phyloP scores from a whole-genome alignment of 371 early-diverging fungal genomes.

The Neoconidiobolus thromboides region DNA sequence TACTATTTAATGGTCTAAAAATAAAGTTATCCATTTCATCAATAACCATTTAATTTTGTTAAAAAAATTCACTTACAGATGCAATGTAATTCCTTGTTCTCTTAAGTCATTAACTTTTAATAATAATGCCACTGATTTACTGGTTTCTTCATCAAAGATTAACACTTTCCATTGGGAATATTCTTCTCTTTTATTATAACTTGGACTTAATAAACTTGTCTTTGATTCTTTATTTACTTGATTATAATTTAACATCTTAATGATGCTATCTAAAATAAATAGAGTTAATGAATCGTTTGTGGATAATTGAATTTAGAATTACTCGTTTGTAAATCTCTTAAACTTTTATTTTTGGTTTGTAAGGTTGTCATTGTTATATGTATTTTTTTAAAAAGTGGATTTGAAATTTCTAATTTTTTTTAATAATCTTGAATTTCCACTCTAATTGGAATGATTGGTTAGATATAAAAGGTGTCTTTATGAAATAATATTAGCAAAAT shows the following conservation, averaged over 20 bases:
- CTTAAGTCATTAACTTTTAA: conserved; percentile 93
- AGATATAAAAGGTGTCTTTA: too few species aligned
- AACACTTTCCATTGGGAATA: conserved; percentile 85
- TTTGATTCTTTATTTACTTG: conserved; percentile 12
- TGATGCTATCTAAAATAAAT: conserved; percentile 20
- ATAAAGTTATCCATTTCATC: not conserved
- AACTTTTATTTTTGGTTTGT: not conserved
- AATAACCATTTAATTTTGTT: not conserved
- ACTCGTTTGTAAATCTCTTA: conserved; percentile 5
- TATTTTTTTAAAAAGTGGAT: too few species aligned
- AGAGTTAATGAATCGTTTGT: not conserved
- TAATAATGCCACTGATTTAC: conserved; percentile 92
- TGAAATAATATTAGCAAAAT: too few species aligned
- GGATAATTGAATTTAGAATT: not conserved
- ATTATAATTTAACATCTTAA: conserved; percentile 34
- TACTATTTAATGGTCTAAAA: conserved; percentile 46
- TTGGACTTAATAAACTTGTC: conserved; percentile 10
- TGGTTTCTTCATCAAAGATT: conserved; percentile 85
- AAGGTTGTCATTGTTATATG: not conserved
- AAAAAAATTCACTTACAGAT: conserved; percentile 45
- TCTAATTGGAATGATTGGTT: too few species aligned
- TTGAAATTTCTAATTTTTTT: too few species aligned
- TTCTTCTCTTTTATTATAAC: conserved; percentile 13
- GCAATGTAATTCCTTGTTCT: conserved; percentile 95
- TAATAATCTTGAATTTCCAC: too few species aligned